phyloP scores from a whole-genome alignment of 768 basidiomycete species.

The Mycena metata region DNA sequence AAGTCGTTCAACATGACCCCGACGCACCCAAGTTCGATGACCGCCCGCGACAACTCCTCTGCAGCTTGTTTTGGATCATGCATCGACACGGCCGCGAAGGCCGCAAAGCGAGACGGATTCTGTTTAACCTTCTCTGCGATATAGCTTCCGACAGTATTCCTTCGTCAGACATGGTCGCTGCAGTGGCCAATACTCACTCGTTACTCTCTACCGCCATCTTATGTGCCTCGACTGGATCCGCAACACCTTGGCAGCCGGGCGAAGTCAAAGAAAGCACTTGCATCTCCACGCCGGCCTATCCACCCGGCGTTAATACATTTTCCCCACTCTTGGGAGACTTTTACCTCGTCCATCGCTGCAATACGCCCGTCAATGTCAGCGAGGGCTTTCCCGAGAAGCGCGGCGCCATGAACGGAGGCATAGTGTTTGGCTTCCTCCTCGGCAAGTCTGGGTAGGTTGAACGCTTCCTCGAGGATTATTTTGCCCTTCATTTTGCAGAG shows the following conservation, averaged over 20 bases:
- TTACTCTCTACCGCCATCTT: slow-evolving; percentile 39
- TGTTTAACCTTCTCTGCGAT: slow-evolving; percentile 36
- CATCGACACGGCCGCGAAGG: slow-evolving; percentile 41
- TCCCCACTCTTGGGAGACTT: neutral
- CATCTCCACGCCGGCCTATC: slow-evolving; percentile 39
- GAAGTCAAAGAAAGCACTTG: slow-evolving; percentile 39
- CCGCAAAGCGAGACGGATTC: slow-evolving; percentile 33
- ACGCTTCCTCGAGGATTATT: slow-evolving; percentile 40
- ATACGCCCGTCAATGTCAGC: slow-evolving; percentile 38
- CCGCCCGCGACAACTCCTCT: slow-evolving; percentile 35
- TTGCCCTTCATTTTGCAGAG: slow-evolving; percentile 40
- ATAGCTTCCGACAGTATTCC: slow-evolving; percentile 22
- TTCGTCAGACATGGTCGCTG: too few species aligned
- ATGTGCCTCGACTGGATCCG: slow-evolving; percentile 35
- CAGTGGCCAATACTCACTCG: slow-evolving; percentile 20
- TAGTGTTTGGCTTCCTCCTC: slow-evolving; percentile 34
- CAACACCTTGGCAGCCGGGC: slow-evolving; percentile 34
- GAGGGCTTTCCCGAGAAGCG: slow-evolving; percentile 30
- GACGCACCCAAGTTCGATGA: slow-evolving; percentile 32
- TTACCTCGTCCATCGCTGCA: slow-evolving; percentile 38
- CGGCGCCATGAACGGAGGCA: slow-evolving; percentile 33
- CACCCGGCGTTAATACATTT: too few species aligned
- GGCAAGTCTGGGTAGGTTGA: slow-evolving; percentile 36
- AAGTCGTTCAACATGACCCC: slow-evolving; percentile 37
- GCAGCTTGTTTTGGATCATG: slow-evolving; percentile 37